Evolutionary conservation across 306 rosid genomes (phyloP), one percentile per base, ranked within the genome.

Genomic region (Pterocarpus santalinus): DNA sequence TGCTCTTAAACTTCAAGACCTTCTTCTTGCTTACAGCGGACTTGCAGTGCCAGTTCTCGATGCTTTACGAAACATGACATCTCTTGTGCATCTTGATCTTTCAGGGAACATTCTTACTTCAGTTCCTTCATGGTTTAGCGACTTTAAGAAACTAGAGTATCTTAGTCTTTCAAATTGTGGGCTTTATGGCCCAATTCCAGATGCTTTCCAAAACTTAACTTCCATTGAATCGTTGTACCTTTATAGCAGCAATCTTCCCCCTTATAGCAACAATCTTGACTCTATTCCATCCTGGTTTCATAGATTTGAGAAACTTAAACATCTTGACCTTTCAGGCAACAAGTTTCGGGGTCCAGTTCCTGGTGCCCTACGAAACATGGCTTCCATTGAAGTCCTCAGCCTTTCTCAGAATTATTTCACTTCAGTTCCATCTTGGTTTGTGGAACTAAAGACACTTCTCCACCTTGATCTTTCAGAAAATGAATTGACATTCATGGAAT

Each of bases 371-470:
- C 32, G n/a, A 53, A 77, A 64, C 36, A 33, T 64, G 43, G 30
- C 44, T 47, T 16, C 28, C 41, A 8, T 8, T 72, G 41, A 17
- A 16, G 8, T 15, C 15, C 58, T 39, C 15, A 11, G 70, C 33
- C 78, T 80, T 34, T 46, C 53, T 35, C 0, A 0, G 0, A 76
- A 76, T 41, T 8, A 3, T 5, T 13, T 76, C 4, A 36, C n/a
- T 16, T n/a, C 65, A 10, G 4, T 65, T 51, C 78, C 83, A 39
- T 61, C 64, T 10, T 80, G 83, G 78, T 51, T 70, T 17, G 4
- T 1, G 30, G 33, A 46, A 9, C 15, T 77, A 2, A 17, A 17
- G 39, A 43, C 4, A 4, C 79, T 83, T 52, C 4, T 16, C 2
- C 0, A 66, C 33, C 75, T 78, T 1, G 34, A 28, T 28, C 58